Conservation (phyloP, 129 eudicot species). For the Ambrosia trifida region DNA sequence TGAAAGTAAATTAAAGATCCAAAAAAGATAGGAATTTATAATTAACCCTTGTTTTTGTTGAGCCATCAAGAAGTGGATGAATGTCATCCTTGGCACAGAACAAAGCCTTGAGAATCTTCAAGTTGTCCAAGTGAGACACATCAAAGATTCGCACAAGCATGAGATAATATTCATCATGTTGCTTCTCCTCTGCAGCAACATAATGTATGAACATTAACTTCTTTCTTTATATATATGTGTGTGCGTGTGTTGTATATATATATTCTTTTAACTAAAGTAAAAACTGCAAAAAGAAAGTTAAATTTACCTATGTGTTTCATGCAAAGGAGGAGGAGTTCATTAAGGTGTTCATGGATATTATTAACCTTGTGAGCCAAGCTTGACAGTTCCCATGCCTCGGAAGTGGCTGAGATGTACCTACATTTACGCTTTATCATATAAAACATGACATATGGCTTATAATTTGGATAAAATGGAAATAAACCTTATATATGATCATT, state of each 20-base stretch:
- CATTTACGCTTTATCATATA: slow-evolving; percentile 16
- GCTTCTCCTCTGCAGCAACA: slow-evolving; percentile 76
- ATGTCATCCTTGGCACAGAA: slow-evolving; percentile 67
- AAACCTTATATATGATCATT: slow-evolving; percentile 16
- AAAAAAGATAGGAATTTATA: neutral
- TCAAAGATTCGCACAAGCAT: slow-evolving; percentile 65
- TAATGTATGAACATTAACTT: slow-evolving; percentile 5
- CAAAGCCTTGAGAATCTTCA: slow-evolving; percentile 68
- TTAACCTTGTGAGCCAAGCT: slow-evolving; percentile 74
- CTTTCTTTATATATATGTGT: neutral
- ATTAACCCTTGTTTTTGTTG: slow-evolving; percentile 55
- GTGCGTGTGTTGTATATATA: no score
- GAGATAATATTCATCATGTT: slow-evolving; percentile 60
- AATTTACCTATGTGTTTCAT: slow-evolving; percentile 66
- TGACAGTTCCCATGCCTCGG: slow-evolving; percentile 92
- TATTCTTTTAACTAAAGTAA: neutral
- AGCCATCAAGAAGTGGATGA: slow-evolving; percentile 66
- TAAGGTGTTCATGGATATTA: slow-evolving; percentile 73
- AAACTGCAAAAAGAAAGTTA: neutral
- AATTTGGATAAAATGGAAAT: neutral
- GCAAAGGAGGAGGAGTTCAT: slow-evolving; percentile 55
- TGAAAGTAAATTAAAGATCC: slow-evolving; percentile 12
- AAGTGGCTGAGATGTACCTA: slow-evolving; percentile 60
- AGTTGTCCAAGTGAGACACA: slow-evolving; percentile 63
- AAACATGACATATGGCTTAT: neutral